Evolutionary conservation across 257 asterid species (phyloP), one percentile per base, ranked within the genome.

Genomic region (Cruciata laevipes): DNA sequence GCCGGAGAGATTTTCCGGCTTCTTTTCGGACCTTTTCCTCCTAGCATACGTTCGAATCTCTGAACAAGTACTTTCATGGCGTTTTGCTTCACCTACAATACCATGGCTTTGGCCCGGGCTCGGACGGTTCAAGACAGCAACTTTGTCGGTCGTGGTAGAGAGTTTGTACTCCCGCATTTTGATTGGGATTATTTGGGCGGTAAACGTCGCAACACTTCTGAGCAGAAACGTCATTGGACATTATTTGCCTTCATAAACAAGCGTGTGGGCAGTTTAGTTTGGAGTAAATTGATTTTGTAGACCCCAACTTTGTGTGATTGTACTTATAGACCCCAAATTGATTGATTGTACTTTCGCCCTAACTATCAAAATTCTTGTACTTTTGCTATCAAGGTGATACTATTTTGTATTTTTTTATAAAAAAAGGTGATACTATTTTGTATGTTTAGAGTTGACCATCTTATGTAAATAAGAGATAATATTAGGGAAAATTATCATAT

Each of bases 1-100:
- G n/a, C 67, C 72, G 14, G 68, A 73, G 20, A 58, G 30, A 69
- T 82, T 59, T 80, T 78, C 76, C 52, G 78, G 63, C 35, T 67
- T 33, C 77, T 80, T 86, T 62, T 70, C 79, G n/a, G 63, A 65
- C 73, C 83, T 76, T 82, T 79, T 91, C 75, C 75, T 89, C 74
- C 96, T 75, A 17, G 84, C 85, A 74, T 59, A 89, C 64, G 82
- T 90, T 23, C 83, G 83, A 74, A 78, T 25, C 49, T 78, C 75
- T 70, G 75, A 64, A 1, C 31, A 75, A 25, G 88, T 57, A 62
- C 73, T 83, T 13, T 72, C 79, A 52, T 66, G 76, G 60, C 66
- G 70, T 57, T 51, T 60, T 37, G 68, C 79, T 31, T 80, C 74
- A 47, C 80, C 93, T 77, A 30, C 82, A 70, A 82, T 73, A 61